A percentile compares a stretch with the other conserved stretches of the same genome.
Conservation (phyloP, 2,329 filamentous ascomycete genomes). For the Alternaria conjuncta region DNA sequence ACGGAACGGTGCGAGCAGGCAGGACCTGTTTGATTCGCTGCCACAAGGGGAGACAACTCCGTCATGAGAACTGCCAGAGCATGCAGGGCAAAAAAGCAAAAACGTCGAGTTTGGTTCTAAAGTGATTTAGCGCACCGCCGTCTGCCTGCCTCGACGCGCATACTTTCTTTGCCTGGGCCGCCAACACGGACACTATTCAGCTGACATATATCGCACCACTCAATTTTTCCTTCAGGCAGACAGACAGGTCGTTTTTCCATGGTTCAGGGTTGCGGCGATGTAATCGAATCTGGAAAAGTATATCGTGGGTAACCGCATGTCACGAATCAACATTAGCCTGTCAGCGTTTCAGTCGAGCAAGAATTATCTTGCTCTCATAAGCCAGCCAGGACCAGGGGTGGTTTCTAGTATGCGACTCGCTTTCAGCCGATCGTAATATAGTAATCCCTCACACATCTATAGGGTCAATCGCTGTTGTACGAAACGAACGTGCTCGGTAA, state of each 20-base stretch:
- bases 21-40: background rate
- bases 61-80: background rate
- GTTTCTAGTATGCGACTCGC: conserved; percentile 1
- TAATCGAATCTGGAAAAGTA: background rate
- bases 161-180: background rate
- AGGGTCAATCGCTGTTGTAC: background rate
- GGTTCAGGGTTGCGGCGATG: conserved; percentile 1
- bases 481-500: background rate
- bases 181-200: background rate
- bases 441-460: background rate
- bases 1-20: conserved; percentile 7
- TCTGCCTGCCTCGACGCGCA: background rate
- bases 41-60: background rate
- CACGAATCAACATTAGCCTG: background rate
- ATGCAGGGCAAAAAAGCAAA: conserved; percentile 5
- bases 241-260: background rate
- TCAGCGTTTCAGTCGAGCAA: background rate
- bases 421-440: conserved; percentile 2
- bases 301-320: background rate
- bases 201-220: background rate
- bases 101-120: background rate
- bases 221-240: background rate
- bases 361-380: background rate
- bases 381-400: background rate
- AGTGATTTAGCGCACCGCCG: background rate